Evolutionary conservation across 2,329 filamentous ascomycete species (phyloP), one percentile per base, ranked within the genome.

Genomic region (Colletotrichum sp.): DNA sequence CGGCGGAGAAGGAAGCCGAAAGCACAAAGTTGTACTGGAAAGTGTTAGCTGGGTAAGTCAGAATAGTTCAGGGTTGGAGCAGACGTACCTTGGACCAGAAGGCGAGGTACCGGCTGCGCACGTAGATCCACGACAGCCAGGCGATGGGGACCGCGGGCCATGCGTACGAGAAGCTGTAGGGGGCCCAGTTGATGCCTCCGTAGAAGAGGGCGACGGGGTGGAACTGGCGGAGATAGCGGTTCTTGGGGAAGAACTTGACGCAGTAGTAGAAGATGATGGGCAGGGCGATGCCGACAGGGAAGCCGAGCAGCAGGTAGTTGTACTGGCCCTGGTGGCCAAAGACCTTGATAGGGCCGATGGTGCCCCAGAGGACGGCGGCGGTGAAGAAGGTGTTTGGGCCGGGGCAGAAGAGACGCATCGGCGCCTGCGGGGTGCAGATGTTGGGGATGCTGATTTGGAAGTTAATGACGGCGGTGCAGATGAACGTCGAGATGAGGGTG

Each of bases 301-400:
- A 91, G 5, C 89, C 89, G 12, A 88, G 79, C 34, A 90, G 80
- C 0, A 88, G 86, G 65, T 86, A 82, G 5, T 84, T 87, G 81
- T 91, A 91, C 71, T 87, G 85, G 9, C 88, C 88, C 12, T 86
- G 81, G 24, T 82, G 82, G 5, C 89, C 89, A 77, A 89, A 91
- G 34, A 90, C 85, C 80, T 87, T 88, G 75, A 83, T 83, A 0
- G 89, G 88, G 0, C 89, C 89, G 49, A 91, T 87, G 2, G 88
- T 89, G 28, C 89, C 90, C 89, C 89, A 91, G 6, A 91, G 83
- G 1, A 91, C 86, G 0, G 89, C 88, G 2, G 90, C 89, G 1
- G 89, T 91, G 81, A 91, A 92, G 81, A 91, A 90, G 6, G 88
- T 89, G 80, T 89, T 90, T 78, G 89, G 86, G 16, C 86, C 86